Percentiles rank a stretch among this genome's conserved stretches.
Evolutionary conservation across 2,329 filamentous ascomycete genomes (phyloP).

Genomic region (Drechslerella stenobrocha): DNA sequence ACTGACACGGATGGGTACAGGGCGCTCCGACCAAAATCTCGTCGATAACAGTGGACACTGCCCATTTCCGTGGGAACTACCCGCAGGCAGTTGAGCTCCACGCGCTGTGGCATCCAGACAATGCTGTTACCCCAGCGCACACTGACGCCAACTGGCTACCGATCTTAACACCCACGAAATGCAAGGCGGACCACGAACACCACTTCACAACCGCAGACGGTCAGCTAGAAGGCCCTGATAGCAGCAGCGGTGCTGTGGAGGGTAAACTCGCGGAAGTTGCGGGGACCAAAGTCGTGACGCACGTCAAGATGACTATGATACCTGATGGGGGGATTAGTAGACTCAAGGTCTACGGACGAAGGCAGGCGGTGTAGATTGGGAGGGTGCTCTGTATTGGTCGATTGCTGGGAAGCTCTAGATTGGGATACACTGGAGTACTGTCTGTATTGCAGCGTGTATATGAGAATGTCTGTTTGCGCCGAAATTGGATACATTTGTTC

Average conservation of each 20-base stretch:
- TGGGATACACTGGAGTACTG: too few species aligned
- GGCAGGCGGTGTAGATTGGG: too few species aligned
- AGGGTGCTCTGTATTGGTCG: too few species aligned
- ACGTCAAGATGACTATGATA: constrained; percentile 88
- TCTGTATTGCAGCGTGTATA: too few species aligned
- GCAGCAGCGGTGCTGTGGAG: constrained; percentile 53
- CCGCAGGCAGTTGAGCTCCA: constrained; percentile 74
- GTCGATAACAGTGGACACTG: constrained; percentile 72
- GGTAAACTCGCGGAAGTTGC: constrained; percentile 54
- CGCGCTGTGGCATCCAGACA: constrained; percentile 57
- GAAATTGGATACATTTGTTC: too few species aligned
- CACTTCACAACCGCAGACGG: constrained; percentile 14
- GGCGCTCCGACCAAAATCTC: constrained; percentile 33
- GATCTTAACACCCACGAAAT: constrained; percentile 59
- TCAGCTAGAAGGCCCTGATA: not conserved
- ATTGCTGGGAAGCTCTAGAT: too few species aligned
- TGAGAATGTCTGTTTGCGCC: too few species aligned
- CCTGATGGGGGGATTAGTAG: constrained; percentile 92
- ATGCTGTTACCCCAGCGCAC: constrained; percentile 20
- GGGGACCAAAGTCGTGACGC: constrained; percentile 68
- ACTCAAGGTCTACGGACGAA: constrained; percentile 73
- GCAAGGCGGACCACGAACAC: constrained; percentile 37
- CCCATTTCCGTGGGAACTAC: constrained; percentile 81
- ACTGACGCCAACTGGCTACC: constrained; percentile 58
- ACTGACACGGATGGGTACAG: constrained; percentile 1